Evolutionary conservation across 139 green algal genomes (phyloP), one percentile per base, ranked within the genome.

Genomic region (Chlamydomonas sphaeroides): DNA sequence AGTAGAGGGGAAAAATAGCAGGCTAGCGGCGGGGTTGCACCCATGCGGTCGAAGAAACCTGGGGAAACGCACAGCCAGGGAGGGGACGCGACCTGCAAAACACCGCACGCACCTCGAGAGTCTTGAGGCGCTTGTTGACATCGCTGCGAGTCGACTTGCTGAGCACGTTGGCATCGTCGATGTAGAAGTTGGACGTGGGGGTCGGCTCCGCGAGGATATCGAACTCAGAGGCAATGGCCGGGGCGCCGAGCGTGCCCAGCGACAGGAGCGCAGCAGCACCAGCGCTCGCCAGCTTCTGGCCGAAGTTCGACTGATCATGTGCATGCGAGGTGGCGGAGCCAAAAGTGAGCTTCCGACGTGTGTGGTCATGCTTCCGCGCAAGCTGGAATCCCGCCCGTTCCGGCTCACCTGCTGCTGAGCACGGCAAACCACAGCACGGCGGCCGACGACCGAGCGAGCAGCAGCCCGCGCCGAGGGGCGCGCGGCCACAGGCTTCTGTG

Each of bases 161-260:
- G 3, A 99, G 86, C 42, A 97, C 92, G 28, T 83, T 79, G 28
- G 95, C 96, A 73, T 99, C 96, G 77, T 99, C 96, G n/a, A 98
- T 81, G 70, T 96, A 87, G 86, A 98, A 98, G n/a, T 84, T 79
- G 61, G 85, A 84, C 14, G 86, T 90, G 26, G 95, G 95, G 0
- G 65, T 90, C 5, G 88, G 80, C 83, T 94, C 94, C 0, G 78
- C 90, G 14, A 98, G 78, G n/a, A 98, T 80, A 78, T 98, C 95
- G 71, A 98, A 98, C 92, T 98, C 96, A 39, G 51, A 69, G 41
- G 86, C 86, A 21, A 87, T 73, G 35, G 82, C 86, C 20, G 86
- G 70, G 25, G 41, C 70, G 57, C 77, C 65, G 21, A 90, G 33
- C 5, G 65, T 61, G 33, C 80, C 79, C 1, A 80, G 18, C 30